A percentile compares a stretch with the other conserved stretches of the same genome.
phyloP scores from a whole-genome alignment of 805 yeast species.

The Candida ficus region DNA sequence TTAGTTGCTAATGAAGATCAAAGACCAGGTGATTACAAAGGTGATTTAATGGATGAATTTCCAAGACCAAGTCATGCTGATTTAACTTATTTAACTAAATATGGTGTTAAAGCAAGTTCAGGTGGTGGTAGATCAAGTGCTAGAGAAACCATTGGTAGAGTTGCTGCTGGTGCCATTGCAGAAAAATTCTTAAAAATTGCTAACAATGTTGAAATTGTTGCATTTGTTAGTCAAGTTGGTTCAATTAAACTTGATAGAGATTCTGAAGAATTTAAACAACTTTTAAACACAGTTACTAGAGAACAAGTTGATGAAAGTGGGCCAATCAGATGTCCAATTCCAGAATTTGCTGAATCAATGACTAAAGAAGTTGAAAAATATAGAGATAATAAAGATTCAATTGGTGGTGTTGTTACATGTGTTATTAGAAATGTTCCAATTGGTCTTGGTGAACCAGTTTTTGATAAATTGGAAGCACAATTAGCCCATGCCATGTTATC shows the following conservation, averaged over 20 bases:
- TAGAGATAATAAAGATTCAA: constrained; percentile 84
- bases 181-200: constrained; percentile 80
- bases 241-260: constrained; percentile 70
- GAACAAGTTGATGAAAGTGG: constrained; percentile 83
- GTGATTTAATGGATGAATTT: constrained; percentile 69
- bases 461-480: constrained; percentile 92
- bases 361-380: constrained; percentile 79
- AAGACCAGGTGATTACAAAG: constrained; percentile 92
- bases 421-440: constrained; percentile 90
- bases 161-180: constrained; percentile 98
- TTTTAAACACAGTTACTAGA: constrained; percentile 75
- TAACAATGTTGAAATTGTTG: constrained; percentile 87
- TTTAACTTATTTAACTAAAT: constrained; percentile 84
- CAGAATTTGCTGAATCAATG: constrained; percentile 67
- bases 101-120: constrained; percentile 87
- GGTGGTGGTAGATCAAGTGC: constrained; percentile 99
- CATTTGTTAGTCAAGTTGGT: constrained; percentile 94
- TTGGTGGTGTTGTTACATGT: constrained; percentile 98
- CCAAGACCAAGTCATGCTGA: constrained; percentile 99
- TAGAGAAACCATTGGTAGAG: constrained; percentile 97
- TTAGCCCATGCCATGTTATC: constrained; percentile 98
- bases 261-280: constrained; percentile 59
- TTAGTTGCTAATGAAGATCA: constrained; percentile 91
- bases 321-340: constrained; percentile 92
- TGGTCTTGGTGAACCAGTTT: constrained; percentile 97